Conservation (phyloP, 148 eudicot genomes). For the Chenopodium suecicum region DNA sequence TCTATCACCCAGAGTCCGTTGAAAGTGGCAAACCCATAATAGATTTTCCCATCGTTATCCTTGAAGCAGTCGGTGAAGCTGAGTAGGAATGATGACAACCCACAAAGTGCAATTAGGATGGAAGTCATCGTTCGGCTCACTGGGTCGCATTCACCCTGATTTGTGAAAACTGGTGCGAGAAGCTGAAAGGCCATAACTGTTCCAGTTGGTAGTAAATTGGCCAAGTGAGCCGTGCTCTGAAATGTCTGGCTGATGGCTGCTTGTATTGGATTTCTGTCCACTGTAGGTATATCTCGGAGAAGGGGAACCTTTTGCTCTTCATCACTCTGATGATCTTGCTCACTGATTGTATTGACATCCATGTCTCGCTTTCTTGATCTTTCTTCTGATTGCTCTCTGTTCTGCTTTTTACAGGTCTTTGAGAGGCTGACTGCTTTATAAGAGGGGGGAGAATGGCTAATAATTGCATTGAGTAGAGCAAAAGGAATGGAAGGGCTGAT, state of each 20-base stretch:
- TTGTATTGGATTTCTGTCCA: constrained; percentile 47
- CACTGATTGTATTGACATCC: constrained; percentile 31
- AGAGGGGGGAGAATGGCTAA: background rate
- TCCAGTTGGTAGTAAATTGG: constrained; percentile 76
- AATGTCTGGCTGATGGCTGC: constrained; percentile 65
- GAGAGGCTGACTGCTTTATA: background rate
- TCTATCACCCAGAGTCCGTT: constrained; percentile 73
- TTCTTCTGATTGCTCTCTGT: background rate
- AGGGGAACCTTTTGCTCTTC: constrained; percentile 49
- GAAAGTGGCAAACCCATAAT: constrained; percentile 60
- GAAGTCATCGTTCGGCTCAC: constrained; percentile 44
- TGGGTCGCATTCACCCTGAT: constrained; percentile 56
- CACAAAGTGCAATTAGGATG: constrained; percentile 47
- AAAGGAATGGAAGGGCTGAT: constrained; percentile 31
- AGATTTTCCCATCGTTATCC: constrained; percentile 49
- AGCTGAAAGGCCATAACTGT: constrained; percentile 76
- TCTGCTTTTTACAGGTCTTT: constrained; percentile 1
- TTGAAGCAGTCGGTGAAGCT: constrained; percentile 76
- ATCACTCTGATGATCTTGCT: constrained; percentile 8
- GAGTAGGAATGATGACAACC: constrained; percentile 49
- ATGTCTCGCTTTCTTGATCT: background rate
- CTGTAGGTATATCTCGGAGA: constrained; percentile 33
- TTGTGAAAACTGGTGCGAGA: constrained; percentile 63
- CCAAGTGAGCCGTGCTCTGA: constrained; percentile 62
- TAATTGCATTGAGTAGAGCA: constrained; percentile 34